Evolutionary conservation across 2,329 filamentous ascomycete genomes (phyloP), one percentile per base, ranked within the genome.

Genomic region (Phialophora chinensis): DNA sequence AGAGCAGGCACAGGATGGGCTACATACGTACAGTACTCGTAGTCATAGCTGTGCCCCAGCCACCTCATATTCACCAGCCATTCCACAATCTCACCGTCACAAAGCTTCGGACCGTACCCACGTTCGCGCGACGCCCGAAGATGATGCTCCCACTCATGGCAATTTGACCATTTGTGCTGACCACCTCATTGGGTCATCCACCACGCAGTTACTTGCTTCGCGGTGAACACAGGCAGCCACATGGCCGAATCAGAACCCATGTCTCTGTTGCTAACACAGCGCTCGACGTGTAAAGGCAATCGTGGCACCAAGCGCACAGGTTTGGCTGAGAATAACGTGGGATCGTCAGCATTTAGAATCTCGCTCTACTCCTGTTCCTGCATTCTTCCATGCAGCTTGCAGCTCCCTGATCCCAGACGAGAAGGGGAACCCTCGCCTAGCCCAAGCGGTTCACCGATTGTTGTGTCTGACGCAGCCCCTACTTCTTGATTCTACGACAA

Each of bases 21-120:
- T 6, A 55, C 11, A 14, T 17, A 17, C 11, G 27, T 17, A 17
- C 27, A 17, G 10, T 27, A n/a, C 25, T 33, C 31, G 8, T 27
- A 27, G 7, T 31, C 53, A 27, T 55, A 29, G 17, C n/a, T 12
- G n/a, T 20, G 20, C 17, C 59, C 59, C 59, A 61, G 59, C 59
- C 59, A 53, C 59, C 47, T 65, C 54, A 55, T 53, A 47, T 17
- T 64, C 53, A 63, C 68, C 65, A 67, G 68, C 68, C 68, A 67
- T 66, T 55, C 59, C 59, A 27, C 53, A 33, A 52, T 64, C 56
- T 50, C 54, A 44, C 60, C 59, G 33, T 66, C 63, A 57, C 56
- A 53, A 50, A 66, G 66, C 66, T 53, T 68, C 67, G 67, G 67
- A 62, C 67, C 67, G 67, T 65, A 65, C 67, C 67, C 67, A 69